Percentiles rank a stretch among this genome's conserved stretches.
Conservation (phyloP, 257 asterid genomes). For the Petunia axillaris region DNA sequence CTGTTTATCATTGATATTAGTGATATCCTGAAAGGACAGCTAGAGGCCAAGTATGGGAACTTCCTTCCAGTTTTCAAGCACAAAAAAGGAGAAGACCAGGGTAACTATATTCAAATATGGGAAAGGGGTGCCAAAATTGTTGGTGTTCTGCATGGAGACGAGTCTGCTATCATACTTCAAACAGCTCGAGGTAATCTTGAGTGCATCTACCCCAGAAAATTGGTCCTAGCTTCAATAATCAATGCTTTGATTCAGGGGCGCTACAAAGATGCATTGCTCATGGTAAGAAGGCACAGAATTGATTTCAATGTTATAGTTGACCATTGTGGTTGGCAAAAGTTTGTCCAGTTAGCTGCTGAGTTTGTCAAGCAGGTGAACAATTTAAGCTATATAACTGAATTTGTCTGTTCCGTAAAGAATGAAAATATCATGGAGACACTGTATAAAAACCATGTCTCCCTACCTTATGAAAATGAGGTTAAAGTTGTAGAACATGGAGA, state of each 20-base stretch:
- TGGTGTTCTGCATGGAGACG: conserved; percentile 93
- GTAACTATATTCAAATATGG: conserved; percentile 68
- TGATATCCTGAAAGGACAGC: conserved; percentile 64
- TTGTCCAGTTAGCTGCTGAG: conserved; percentile 66
- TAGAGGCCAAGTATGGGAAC: conserved; percentile 69
- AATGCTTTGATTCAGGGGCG: conserved; percentile 74
- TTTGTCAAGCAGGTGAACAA: conserved; percentile 82
- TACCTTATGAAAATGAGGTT: conserved; percentile 40
- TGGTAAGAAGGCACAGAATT: conserved; percentile 91
- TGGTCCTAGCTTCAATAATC: conserved; percentile 77
- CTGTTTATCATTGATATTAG: conserved; percentile 73
- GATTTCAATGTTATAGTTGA: conserved; percentile 91
- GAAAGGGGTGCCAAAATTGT: conserved; percentile 81
- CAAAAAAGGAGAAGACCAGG: conserved; percentile 58
- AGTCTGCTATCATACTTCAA: conserved; percentile 88
- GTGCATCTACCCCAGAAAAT: conserved; percentile 87
- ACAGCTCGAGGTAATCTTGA: conserved; percentile 95
- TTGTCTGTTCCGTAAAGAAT: conserved; percentile 74
- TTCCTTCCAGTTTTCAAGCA: conserved; percentile 65
- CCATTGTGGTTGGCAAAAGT: conserved; percentile 83
- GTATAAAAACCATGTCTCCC: conserved; percentile 56
- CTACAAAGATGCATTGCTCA: conserved; percentile 77
- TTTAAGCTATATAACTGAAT: conserved; percentile 81
- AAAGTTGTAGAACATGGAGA: conserved; percentile 38
- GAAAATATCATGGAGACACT: conserved; percentile 80